These are phyloP conservation scores for Fusarium hostae DNA, from an alignment of 2,329 filamentous ascomycete species.

Conservation along the genomic window DNA sequence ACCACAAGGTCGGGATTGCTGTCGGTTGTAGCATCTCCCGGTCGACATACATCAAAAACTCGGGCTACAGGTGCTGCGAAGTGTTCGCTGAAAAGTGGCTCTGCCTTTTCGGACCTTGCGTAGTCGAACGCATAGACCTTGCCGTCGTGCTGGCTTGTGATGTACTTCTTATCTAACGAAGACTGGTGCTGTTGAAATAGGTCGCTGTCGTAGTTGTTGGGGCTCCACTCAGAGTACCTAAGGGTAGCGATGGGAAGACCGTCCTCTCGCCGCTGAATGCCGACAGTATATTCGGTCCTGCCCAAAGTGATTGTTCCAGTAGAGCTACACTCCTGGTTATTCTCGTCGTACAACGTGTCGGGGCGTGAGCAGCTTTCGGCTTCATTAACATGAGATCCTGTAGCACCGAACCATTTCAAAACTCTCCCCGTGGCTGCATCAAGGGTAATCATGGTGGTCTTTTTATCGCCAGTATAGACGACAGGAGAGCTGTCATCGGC, in stretches of 20 bases:
- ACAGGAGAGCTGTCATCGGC: constrained; percentile 79
- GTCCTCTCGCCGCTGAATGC: constrained; percentile 80
- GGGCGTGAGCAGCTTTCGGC: constrained; percentile 80
- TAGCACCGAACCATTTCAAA: constrained; percentile 84
- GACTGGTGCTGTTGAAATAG: constrained; percentile 82
- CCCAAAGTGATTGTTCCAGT: constrained; percentile 85
- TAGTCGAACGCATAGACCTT: constrained; percentile 84
- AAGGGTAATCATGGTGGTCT: constrained; percentile 87
- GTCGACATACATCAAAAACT: constrained; percentile 88
- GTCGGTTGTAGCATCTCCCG: constrained; percentile 69
- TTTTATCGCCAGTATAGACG: constrained; percentile 91
- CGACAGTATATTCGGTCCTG: constrained; percentile 88
- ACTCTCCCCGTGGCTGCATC: constrained; percentile 87
- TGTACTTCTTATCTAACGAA: constrained; percentile 88
- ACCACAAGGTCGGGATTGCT: constrained; percentile 82
- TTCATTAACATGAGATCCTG: constrained; percentile 73
- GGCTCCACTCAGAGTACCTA: constrained; percentile 93
- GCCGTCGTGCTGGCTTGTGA: constrained; percentile 88
- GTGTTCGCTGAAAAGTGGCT: constrained; percentile 73
- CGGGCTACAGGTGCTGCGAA: constrained; percentile 83
- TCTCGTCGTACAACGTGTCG: constrained; percentile 72
- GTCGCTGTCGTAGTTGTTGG: constrained; percentile 91
- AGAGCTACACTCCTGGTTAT: constrained; percentile 80
- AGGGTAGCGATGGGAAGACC: constrained; percentile 86
- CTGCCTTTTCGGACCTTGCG: constrained; percentile 61